phyloP scores from a whole-genome alignment of 2,329 filamentous ascomycete genomes.

The Pseudogymnoascus sp. region DNA sequence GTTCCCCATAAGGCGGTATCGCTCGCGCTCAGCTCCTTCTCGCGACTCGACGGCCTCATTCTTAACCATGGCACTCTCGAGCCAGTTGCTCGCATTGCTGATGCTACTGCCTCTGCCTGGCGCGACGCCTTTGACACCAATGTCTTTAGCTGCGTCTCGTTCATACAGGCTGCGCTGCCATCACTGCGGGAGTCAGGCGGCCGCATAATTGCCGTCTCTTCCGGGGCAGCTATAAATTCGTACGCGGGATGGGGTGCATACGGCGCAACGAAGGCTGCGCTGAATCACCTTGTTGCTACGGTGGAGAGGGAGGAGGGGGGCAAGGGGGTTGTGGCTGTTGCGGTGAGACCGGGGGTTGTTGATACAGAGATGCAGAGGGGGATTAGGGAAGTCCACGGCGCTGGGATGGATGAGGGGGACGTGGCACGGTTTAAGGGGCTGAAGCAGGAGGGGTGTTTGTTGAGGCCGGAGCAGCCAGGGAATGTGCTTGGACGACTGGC shows the following conservation, averaged over 20 bases:
- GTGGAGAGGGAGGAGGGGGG: conserved; percentile 60
- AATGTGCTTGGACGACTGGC: conserved; percentile 77
- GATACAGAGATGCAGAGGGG: conserved; percentile 88
- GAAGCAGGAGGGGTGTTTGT: conserved; percentile 61
- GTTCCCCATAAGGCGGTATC: conserved; percentile 55
- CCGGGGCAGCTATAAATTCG: conserved; percentile 60
- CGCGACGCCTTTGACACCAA: conserved; percentile 71
- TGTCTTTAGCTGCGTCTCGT: conserved; percentile 71
- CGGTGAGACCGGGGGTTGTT: conserved; percentile 71
- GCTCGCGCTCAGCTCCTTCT: conserved; percentile 59
- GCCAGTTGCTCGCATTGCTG: conserved; percentile 63
- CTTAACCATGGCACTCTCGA: conserved; percentile 79
- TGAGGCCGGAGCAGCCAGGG: conserved; percentile 78
- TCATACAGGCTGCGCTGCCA: conserved; percentile 64
- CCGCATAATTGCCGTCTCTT: conserved; percentile 69
- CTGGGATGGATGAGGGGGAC: conserved; percentile 49
- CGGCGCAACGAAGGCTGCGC: conserved; percentile 71
- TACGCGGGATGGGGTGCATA: conserved; percentile 75
- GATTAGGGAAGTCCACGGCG: conserved; percentile 64
- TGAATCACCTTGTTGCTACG: conserved; percentile 71
- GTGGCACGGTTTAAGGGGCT: conserved; percentile 58
- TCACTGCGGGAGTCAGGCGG: conserved; percentile 61
- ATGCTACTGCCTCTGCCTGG: conserved; percentile 67
- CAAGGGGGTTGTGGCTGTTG: conserved; percentile 61
- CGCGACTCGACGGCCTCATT: conserved; percentile 69